Conservation (phyloP, 208 protist genomes). For the Trypanosoma brucei region DNA sequence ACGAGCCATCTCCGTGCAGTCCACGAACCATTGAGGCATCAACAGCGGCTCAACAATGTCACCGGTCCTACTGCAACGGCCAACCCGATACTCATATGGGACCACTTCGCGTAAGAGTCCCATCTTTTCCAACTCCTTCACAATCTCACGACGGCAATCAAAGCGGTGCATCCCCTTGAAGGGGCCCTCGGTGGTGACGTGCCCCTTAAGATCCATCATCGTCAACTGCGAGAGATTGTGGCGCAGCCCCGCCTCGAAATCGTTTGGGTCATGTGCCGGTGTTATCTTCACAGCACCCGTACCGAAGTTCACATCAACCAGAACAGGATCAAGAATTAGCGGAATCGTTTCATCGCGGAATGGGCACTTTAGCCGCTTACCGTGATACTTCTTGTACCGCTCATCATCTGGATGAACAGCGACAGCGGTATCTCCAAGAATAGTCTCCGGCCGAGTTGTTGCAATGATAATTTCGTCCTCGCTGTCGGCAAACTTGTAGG, state of each 20-base stretch:
- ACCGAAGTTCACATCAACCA: constrained; percentile 98
- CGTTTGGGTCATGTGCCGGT: constrained; percentile 99
- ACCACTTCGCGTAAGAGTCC: constrained; percentile 88
- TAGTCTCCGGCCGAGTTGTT: constrained; percentile 99
- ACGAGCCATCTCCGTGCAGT: constrained; percentile 90
- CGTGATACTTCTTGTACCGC: constrained; percentile 96
- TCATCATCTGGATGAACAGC: constrained; percentile 97
- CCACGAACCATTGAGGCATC: constrained; percentile 99
- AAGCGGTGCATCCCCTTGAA: constrained; percentile 97
- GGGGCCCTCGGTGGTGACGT: constrained; percentile 87
- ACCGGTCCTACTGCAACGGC: constrained; percentile 94
- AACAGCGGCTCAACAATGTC: constrained; percentile 99
- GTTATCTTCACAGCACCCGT: constrained; percentile 98
- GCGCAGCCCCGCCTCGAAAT: constrained; percentile 97
- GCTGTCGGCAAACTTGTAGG: constrained; percentile 90
- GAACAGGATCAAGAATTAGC: constrained; percentile 93
- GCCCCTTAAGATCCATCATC: constrained; percentile 96
- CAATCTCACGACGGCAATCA: constrained; percentile 87
- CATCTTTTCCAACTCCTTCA: constrained; percentile 91
- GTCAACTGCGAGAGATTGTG: constrained; percentile 95
- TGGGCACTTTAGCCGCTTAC: constrained; percentile 95
- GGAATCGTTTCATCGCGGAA: constrained; percentile 94
- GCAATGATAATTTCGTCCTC: constrained; percentile 94
- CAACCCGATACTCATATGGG: constrained; percentile 94
- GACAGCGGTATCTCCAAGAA: constrained; percentile 98